A percentile compares a stretch with the other conserved stretches of the same genome.
phyloP scores from a whole-genome alignment of 2,329 filamentous ascomycete species.

The Mycosphaerella sp. region DNA sequence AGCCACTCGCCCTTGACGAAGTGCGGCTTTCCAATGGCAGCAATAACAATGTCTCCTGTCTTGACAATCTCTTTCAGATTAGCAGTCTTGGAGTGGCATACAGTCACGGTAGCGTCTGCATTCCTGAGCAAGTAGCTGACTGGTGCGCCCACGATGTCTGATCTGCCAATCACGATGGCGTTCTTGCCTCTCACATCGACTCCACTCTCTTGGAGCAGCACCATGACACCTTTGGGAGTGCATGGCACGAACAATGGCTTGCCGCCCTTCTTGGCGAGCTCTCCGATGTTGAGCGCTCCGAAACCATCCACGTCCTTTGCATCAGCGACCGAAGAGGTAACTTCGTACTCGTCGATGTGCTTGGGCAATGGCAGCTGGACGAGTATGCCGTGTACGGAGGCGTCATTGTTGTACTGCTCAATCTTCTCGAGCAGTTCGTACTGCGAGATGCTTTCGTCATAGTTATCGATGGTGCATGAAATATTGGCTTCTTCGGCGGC shows the following conservation, averaged over 20 bases:
- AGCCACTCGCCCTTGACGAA: constrained; percentile 95
- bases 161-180: constrained; percentile 88
- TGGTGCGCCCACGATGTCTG: constrained; percentile 95
- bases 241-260: constrained; percentile 85
- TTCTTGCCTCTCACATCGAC: constrained; percentile 83
- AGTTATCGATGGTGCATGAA: constrained; percentile 76
- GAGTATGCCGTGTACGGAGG: constrained; percentile 80
- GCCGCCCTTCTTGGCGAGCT: constrained; percentile 91
- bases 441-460: constrained; percentile 74
- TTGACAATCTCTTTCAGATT: constrained; percentile 69
- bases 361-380: constrained; percentile 88
- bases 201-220: constrained; percentile 74
- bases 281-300: constrained; percentile 87
- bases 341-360: constrained; percentile 80
- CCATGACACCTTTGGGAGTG: constrained; percentile 97
- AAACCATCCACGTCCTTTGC: constrained; percentile 99
- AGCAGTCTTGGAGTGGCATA: constrained; percentile 86
- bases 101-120: constrained; percentile 91
- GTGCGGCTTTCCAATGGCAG: constrained; percentile 78
- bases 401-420: constrained; percentile 75
- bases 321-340: constrained; percentile 85
- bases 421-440: constrained; percentile 80
- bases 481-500: constrained; percentile 94
- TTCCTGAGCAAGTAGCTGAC: constrained; percentile 94
- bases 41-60: constrained; percentile 81